Conservation (phyloP, 352 stramenopile genomes). For the Pythium dissimile region DNA sequence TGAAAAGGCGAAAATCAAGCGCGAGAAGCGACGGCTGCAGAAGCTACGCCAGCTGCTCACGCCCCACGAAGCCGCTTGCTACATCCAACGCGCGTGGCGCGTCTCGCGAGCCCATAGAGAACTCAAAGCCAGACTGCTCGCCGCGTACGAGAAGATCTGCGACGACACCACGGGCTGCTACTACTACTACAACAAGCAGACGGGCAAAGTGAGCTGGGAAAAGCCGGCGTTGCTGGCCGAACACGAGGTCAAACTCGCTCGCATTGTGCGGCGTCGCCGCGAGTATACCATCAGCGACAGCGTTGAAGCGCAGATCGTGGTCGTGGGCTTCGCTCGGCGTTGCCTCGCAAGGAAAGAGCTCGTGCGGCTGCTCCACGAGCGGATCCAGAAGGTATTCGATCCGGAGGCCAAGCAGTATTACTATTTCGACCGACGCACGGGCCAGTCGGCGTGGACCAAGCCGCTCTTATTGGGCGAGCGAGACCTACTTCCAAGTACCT, state of each 20-base stretch:
- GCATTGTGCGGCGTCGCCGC: constrained; percentile 37
- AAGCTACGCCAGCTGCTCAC: constrained; percentile 50
- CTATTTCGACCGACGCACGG: constrained; percentile 77
- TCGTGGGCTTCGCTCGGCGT: constrained; percentile 44
- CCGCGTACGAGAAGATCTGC: constrained; percentile 73
- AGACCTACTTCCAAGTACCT: constrained; percentile 27
- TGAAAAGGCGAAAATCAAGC: constrained; percentile 51
- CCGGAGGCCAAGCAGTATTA: constrained; percentile 62
- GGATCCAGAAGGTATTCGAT: constrained; percentile 75
- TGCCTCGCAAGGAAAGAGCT: constrained; percentile 46
- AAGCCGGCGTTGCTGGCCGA: constrained; percentile 46
- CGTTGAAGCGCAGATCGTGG: constrained; percentile 35
- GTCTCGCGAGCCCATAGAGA: constrained; percentile 32
- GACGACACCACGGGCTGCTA: constrained; percentile 54
- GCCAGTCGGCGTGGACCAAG: constrained; percentile 75
- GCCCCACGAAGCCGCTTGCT: constrained; percentile 44
- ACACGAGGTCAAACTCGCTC: constrained; percentile 37
- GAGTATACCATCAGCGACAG: constrained; percentile 42
- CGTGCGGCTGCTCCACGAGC: constrained; percentile 32
- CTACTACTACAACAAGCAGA: constrained; percentile 83
- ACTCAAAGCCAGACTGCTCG: constrained; percentile 36
- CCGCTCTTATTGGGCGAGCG: constrained; percentile 46
- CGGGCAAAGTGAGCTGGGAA: constrained; percentile 59
- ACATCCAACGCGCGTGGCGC: constrained; percentile 54
- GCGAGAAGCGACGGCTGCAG: constrained; percentile 60